Base-by-base conservation (phyloP, 257 asterid genomes). In the Solanum commersonii region DNA sequence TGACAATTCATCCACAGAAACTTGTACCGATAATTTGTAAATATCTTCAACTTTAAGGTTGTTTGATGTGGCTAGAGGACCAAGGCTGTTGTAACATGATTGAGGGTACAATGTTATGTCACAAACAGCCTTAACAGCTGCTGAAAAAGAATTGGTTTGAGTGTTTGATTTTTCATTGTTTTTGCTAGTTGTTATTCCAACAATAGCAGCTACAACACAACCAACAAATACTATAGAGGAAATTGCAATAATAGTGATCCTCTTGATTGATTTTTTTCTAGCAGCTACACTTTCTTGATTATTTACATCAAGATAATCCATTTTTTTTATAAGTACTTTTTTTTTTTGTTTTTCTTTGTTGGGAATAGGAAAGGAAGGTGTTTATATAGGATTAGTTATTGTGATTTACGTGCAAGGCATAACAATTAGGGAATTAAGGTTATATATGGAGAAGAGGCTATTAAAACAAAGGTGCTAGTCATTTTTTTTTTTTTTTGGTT, bases 11-110 rank as follows among this genome's bases (percentile, higher is more conserved):
- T 86, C 37, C 5, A 88, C 11, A 14, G 94, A 93, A 5, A 92
- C 93, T 65, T 92, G 94, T 70, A 91, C 89, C 0, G 93, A 93
- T 23, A 92, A 68, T 67, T 86, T 91, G 90, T 90, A 92, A 79
- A 93, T 84, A 14, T 91, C 93, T 52, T 92, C 89, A 9, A 92
- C 91, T 15, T 46, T 77, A 27, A 92, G n/a, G 34, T 88, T 82
- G 31, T 78, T 87, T 18, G 94, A 92, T 25, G 84, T 84, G 6
- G 86, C 87, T 71, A 90, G 59, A 10, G 92, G 92, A 9, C 88
- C 87, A 11, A 93, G 88, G 74, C 91, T 92, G 60, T 12, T 79
- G 89, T 88, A 90, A 73, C 95, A 91, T 4, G 94, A 87, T 25
- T 91, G 92, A 0, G 93, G 95, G 34, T 92, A 90, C 76, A 89